phyloP scores from a whole-genome alignment of 495 filamentous ascomycete species.

The Aspergillus sclerotiicarbonarius region DNA sequence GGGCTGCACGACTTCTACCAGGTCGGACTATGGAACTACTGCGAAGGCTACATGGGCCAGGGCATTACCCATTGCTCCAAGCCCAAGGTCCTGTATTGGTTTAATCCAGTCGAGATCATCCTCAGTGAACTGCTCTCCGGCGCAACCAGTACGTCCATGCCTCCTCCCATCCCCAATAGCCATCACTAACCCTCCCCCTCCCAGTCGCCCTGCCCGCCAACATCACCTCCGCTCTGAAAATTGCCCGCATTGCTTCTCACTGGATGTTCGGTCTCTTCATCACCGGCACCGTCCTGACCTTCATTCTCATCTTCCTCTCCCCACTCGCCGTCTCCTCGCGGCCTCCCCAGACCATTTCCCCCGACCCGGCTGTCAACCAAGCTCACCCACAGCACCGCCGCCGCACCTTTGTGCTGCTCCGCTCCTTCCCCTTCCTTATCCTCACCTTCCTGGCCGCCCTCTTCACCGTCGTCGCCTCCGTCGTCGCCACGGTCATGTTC shows the following conservation, averaged over 20 bases:
- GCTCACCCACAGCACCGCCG: constrained; percentile 40
- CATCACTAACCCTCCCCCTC: constrained; percentile 17
- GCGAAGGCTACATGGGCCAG: constrained; percentile 72
- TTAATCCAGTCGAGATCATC: constrained; percentile 82
- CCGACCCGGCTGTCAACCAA: constrained; percentile 21
- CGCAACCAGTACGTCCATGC: constrained; percentile 60
- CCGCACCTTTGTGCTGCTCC: constrained; percentile 44
- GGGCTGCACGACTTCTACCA: constrained; percentile 94
- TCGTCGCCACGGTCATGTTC: constrained; percentile 79
- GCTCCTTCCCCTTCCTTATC: constrained; percentile 53
- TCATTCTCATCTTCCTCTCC: constrained; percentile 66
- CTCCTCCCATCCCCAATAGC: neutral
- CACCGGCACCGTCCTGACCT: constrained; percentile 61
- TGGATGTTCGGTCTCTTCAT: constrained; percentile 93
- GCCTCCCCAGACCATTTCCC: constrained; percentile 40
- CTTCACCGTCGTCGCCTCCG: constrained; percentile 63
- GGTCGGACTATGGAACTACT: constrained; percentile 87
- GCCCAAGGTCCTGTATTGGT: constrained; percentile 74
- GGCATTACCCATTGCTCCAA: constrained; percentile 74
- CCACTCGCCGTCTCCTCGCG: constrained; percentile 54
- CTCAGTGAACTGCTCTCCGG: constrained; percentile 74
- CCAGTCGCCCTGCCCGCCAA: constrained; percentile 73
- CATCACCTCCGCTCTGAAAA: constrained; percentile 65
- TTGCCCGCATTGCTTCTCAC: constrained; percentile 75
- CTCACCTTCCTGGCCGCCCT: constrained; percentile 63